Evolutionary conservation across 306 rosid species (phyloP).

Genomic region (Quercus glauca): DNA sequence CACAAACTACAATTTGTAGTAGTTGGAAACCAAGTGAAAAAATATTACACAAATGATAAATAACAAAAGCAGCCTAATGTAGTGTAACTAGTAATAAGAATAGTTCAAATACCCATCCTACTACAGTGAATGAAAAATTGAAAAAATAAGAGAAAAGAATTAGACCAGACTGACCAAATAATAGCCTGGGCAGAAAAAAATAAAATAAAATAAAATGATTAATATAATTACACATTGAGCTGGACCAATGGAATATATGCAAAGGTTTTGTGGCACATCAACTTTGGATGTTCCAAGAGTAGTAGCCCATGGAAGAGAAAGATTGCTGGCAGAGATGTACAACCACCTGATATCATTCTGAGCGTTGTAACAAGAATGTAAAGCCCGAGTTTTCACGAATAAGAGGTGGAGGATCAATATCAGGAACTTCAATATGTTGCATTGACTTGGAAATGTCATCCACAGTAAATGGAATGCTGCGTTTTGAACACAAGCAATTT

Average conservation of each 20-base stretch:
- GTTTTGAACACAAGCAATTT: not conserved
- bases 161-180: slow-evolving; percentile 58
- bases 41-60: not conserved
- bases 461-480: slow-evolving; percentile 97
- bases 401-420: slow-evolving; percentile 91
- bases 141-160: slow-evolving; percentile 42
- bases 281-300: slow-evolving; percentile 32
- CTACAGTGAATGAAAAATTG: not conserved
- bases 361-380: slow-evolving; percentile 79
- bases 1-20: no score
- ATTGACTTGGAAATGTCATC: slow-evolving; percentile 96
- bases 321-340: no score
- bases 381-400: slow-evolving; percentile 97
- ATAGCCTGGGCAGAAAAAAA: slow-evolving; percentile 35
- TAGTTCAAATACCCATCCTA: not conserved
- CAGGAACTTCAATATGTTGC: slow-evolving; percentile 79
- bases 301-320: slow-evolving; percentile 15
- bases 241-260: slow-evolving; percentile 46
- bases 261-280: slow-evolving; percentile 52
- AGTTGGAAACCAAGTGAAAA: no score
- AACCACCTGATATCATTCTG: slow-evolving; percentile 49
- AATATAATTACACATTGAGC: not conserved
- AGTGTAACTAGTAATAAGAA: not conserved
- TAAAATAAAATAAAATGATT: not conserved
- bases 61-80: not conserved